phyloP scores from a whole-genome alignment of 352 stramenopile species.

The Phytophthora melonis region DNA sequence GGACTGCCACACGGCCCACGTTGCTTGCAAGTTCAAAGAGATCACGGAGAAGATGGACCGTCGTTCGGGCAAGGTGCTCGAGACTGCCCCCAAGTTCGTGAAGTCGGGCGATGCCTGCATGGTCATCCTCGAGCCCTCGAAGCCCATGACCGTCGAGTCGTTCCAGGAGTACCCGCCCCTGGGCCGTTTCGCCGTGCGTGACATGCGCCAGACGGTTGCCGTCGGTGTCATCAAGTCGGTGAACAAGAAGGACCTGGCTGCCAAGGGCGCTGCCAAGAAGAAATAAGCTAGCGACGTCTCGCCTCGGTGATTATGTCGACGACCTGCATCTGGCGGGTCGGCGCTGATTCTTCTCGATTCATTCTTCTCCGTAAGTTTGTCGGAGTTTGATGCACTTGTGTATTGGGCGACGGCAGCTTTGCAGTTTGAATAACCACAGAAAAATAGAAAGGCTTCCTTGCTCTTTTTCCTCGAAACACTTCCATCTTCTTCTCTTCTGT shows the following conservation, averaged over 20 bases:
- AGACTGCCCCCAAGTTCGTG: constrained; percentile 94
- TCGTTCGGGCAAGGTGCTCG: constrained; percentile 95
- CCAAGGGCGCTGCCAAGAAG: constrained; percentile 54
- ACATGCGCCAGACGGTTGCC: constrained; percentile 97
- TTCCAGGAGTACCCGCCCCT: constrained; percentile 98
- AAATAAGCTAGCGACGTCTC: constrained; percentile 45
- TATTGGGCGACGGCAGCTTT: constrained; percentile 33
- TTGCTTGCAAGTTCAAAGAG: constrained; percentile 95
- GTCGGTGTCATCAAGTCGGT: constrained; percentile 98
- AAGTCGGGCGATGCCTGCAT: constrained; percentile 97
- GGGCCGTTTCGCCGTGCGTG: constrained; percentile 96
- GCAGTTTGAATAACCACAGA: constrained; percentile 56
- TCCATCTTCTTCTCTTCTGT: neutral
- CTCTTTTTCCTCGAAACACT: constrained; percentile 13
- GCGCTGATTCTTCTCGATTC: constrained; percentile 23
- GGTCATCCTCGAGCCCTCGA: constrained; percentile 94
- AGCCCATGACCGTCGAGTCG: constrained; percentile 96
- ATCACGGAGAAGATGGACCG: constrained; percentile 98
- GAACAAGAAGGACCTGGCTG: constrained; percentile 76
- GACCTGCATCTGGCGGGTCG: constrained; percentile 11
- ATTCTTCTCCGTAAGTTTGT: constrained; percentile 39
- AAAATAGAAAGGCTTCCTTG: constrained; percentile 53
- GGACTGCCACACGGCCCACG: constrained; percentile 98
- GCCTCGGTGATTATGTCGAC: constrained; percentile 38
- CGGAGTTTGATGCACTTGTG: constrained; percentile 35